phyloP scores from a whole-genome alignment of 2,329 filamentous ascomycete species.

The Thyridium curvatum region DNA sequence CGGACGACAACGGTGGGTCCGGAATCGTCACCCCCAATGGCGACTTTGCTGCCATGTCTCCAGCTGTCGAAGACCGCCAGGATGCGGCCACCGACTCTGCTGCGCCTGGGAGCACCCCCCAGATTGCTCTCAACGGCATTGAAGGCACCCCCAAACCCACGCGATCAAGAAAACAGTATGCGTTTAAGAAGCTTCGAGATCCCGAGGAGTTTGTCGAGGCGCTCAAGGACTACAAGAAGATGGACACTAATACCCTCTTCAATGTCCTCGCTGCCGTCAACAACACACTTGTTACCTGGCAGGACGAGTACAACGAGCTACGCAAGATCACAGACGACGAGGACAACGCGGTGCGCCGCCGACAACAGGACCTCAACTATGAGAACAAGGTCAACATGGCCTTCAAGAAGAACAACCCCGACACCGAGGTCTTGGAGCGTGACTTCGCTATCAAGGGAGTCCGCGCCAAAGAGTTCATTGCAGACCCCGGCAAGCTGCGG shows the following conservation, averaged over 20 bases:
- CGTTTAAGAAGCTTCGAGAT: constrained; percentile 44
- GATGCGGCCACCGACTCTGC: neutral
- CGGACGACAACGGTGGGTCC: too few relatives aligned
- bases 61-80: too few relatives aligned
- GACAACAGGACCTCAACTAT: constrained; percentile 29
- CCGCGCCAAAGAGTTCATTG: constrained; percentile 35
- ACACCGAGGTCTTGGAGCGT: constrained; percentile 37
- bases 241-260: constrained; percentile 39
- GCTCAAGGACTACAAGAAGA: constrained; percentile 43
- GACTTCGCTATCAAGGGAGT: constrained; percentile 51
- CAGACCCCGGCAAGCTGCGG: constrained; percentile 39
- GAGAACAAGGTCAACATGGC: constrained; percentile 32
- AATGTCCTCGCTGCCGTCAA: constrained; percentile 36
- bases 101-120: constrained; percentile 2
- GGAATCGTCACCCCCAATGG: too few relatives aligned
- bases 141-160: constrained; percentile 6
- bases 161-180: constrained; percentile 29
- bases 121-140: constrained; percentile 8
- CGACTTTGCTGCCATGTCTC: too few relatives aligned
- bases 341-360: constrained; percentile 47
- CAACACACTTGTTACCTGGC: constrained; percentile 41
- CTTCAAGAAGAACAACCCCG: constrained; percentile 33
- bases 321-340: constrained; percentile 48
- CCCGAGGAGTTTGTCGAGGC: constrained; percentile 40
- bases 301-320: constrained; percentile 46